phyloP scores from a whole-genome alignment of 2,329 filamentous ascomycete species.

The Epichloe sylvatica region DNA sequence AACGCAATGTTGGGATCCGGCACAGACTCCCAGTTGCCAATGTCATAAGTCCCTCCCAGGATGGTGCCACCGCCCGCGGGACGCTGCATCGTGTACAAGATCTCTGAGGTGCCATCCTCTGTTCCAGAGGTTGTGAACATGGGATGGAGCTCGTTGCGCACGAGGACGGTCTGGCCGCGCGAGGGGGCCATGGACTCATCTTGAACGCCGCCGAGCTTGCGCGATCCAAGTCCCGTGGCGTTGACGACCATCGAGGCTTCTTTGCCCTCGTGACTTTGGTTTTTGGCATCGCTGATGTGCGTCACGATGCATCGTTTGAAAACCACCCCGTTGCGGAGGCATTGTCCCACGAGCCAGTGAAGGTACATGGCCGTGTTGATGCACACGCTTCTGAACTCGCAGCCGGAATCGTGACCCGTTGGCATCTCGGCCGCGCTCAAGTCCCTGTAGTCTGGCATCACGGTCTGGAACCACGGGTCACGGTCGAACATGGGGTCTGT shows the following conservation, averaged over 20 bases:
- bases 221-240: constrained; percentile 66
- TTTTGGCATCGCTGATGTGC: constrained; percentile 59
- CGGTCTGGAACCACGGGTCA: constrained; percentile 60
- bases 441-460: constrained; percentile 57
- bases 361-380: constrained; percentile 86
- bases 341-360: constrained; percentile 71
- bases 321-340: constrained; percentile 55
- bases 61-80: constrained; percentile 70
- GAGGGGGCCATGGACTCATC: constrained; percentile 61
- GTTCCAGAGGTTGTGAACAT: constrained; percentile 61
- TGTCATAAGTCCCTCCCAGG: constrained; percentile 73
- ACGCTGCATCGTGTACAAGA: constrained; percentile 70
- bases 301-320: constrained; percentile 48
- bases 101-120: constrained; percentile 59
- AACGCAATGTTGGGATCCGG: constrained; percentile 67
- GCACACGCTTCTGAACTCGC: constrained; percentile 70
- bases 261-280: constrained; percentile 36
- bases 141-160: constrained; percentile 59
- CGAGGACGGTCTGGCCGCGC: constrained; percentile 71
- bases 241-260: constrained; percentile 64
- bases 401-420: constrained; percentile 54
- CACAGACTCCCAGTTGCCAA: constrained; percentile 63
- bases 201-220: constrained; percentile 65
- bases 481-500: constrained; percentile 45
- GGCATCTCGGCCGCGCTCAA: constrained; percentile 46